These are phyloP conservation scores for Penicillium psychrosexuale DNA, from an alignment of 2,329 filamentous ascomycete species.

Conservation along the genomic window DNA sequence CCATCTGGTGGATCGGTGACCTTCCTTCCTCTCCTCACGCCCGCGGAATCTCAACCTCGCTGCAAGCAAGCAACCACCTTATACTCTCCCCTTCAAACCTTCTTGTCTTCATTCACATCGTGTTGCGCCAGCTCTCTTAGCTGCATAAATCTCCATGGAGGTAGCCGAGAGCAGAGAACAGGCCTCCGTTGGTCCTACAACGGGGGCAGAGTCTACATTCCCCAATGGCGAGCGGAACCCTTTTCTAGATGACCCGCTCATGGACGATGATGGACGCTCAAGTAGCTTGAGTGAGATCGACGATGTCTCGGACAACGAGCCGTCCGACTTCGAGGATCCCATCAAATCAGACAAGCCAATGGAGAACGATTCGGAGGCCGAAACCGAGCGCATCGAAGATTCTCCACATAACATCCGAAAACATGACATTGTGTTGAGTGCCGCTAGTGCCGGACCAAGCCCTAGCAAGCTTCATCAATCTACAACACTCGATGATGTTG, in stretches of 20 bases:
- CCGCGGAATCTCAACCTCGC: conserved; percentile 15
- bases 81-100: neutral
- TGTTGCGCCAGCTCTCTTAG: conserved; percentile 1
- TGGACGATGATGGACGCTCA: conserved; percentile 67
- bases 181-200: conserved; percentile 34
- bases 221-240: conserved; percentile 38
- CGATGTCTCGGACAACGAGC: conserved; percentile 68
- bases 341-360: conserved; percentile 53
- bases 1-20: conserved; percentile 17
- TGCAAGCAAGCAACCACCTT: conserved; percentile 17
- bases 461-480: conserved; percentile 73
- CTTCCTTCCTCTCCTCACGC: conserved; percentile 18
- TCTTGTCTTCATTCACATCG: neutral
- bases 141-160: conserved; percentile 34
- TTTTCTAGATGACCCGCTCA: conserved; percentile 42
- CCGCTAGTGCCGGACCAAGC: conserved; percentile 60
- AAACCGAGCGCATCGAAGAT: conserved; percentile 87
- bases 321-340: conserved; percentile 51
- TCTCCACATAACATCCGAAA: conserved; percentile 70
- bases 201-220: conserved; percentile 32
- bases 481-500: conserved; percentile 45
- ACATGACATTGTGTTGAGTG: conserved; percentile 60
- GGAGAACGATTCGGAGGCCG: conserved; percentile 75
- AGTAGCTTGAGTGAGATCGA: conserved; percentile 93
- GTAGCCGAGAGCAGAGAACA: conserved; percentile 38